Evolutionary conservation across 2,329 filamentous ascomycete genomes (phyloP).

Genomic region (Curvularia verruculosa): DNA sequence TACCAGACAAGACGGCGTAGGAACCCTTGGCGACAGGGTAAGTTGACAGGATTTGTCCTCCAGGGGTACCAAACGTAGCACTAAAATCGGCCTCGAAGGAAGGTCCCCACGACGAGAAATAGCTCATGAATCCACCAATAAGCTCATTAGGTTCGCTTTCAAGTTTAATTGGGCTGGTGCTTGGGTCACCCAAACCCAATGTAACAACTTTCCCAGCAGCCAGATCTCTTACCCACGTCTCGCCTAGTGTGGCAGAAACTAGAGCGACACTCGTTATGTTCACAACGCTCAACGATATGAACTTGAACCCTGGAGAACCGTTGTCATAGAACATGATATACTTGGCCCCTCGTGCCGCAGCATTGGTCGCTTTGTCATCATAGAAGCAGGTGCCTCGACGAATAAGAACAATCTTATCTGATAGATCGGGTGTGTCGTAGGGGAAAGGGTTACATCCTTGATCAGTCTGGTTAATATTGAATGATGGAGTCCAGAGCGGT

Average conservation of each 20-base stretch:
- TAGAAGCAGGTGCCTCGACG: neutral
- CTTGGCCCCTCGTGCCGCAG: neutral
- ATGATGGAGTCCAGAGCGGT: neutral
- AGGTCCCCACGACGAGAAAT: slow-evolving; percentile 58
- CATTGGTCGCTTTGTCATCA: neutral
- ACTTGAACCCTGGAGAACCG: too few relatives aligned
- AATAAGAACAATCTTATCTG: slow-evolving; percentile 1
- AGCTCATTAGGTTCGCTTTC: neutral
- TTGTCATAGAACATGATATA: slow-evolving; percentile 6
- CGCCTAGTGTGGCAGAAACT: neutral
- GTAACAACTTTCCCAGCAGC: neutral
- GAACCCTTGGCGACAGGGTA: slow-evolving; percentile 52
- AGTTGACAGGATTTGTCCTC: slow-evolving; percentile 65
- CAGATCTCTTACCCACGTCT: neutral
- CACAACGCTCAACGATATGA: too few relatives aligned
- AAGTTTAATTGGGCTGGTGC: neutral
- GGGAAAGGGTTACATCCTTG: neutral
- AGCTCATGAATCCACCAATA: neutral
- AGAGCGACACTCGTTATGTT: neutral
- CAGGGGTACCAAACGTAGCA: slow-evolving; percentile 62
- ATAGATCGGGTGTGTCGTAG: neutral
- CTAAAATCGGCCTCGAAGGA: slow-evolving; percentile 64
- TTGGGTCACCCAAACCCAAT: neutral
- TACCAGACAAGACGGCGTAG: slow-evolving; percentile 62
- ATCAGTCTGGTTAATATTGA: neutral